Conservation (phyloP, 129 eudicot species). For the Artemisia argyi region DNA sequence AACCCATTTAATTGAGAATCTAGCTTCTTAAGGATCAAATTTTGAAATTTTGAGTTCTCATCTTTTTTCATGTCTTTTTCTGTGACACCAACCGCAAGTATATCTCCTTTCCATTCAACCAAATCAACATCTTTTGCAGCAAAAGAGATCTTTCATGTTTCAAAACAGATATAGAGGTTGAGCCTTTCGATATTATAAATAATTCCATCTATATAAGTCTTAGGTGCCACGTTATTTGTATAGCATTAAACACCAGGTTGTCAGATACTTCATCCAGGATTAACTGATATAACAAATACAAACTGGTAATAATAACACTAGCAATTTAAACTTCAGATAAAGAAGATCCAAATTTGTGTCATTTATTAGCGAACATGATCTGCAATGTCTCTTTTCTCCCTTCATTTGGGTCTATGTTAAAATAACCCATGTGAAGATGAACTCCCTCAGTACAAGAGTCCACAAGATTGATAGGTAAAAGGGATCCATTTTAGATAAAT, state of each 20-base stretch:
- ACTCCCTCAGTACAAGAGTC: neutral
- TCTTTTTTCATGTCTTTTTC: constrained; percentile 88
- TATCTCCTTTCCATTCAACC: constrained; percentile 95
- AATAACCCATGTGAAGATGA: neutral
- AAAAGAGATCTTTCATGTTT: constrained; percentile 57
- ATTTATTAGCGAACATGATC: neutral
- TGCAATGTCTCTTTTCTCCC: neutral
- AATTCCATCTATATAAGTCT: neutral
- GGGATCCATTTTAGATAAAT: constrained; percentile 8
- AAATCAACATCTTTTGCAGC: constrained; percentile 80
- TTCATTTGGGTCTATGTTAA: neutral
- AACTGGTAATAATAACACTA: neutral
- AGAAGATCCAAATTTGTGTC: constrained; percentile 1
- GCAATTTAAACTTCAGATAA: neutral
- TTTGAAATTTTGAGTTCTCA: constrained; percentile 66
- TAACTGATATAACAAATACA: neutral
- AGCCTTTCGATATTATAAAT: constrained; percentile 15
- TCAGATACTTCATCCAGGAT: neutral
- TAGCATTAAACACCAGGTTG: constrained; percentile 7
- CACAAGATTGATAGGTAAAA: neutral
- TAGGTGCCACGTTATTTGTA: neutral
- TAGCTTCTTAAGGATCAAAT: constrained; percentile 54
- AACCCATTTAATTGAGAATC: constrained; percentile 73
- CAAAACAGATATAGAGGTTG: constrained; percentile 22
- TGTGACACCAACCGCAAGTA: constrained; percentile 86